Conservation (phyloP, 1,284 basidiomycete species). For the Uromyces viciae-fabae region DNA sequence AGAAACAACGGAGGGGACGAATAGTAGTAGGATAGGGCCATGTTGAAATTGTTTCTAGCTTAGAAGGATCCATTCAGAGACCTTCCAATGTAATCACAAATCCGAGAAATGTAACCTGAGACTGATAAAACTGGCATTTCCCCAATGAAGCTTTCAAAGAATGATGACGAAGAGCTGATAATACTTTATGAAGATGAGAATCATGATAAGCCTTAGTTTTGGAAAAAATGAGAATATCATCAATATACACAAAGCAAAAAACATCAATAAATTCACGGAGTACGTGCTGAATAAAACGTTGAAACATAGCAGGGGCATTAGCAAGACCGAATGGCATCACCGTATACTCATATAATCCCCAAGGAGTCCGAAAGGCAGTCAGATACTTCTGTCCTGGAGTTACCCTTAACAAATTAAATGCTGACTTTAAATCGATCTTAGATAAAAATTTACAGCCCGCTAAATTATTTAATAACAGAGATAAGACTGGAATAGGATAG, state of each 20-base stretch:
- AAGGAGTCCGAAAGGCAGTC: slow-evolving; percentile 17
- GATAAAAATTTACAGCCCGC: slow-evolving; percentile 4
- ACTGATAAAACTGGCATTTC: slow-evolving; percentile 25
- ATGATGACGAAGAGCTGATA: not conserved
- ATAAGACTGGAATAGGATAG: not conserved
- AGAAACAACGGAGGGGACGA: not conserved
- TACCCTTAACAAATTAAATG: slow-evolving; percentile 53
- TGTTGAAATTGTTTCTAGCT: not conserved
- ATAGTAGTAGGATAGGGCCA: not conserved
- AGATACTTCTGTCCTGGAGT: slow-evolving; percentile 44
- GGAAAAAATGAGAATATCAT: slow-evolving; percentile 38
- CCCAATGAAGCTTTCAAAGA: not conserved
- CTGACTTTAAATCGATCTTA: slow-evolving; percentile 53
- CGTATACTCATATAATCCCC: slow-evolving; percentile 10
- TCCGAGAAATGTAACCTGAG: slow-evolving; percentile 3
- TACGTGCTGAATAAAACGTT: slow-evolving; percentile 22
- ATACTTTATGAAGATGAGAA: not conserved
- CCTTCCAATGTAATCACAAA: slow-evolving; percentile 9
- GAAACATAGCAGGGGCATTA: slow-evolving; percentile 48
- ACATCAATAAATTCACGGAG: slow-evolving; percentile 19
- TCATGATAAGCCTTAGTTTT: not conserved
- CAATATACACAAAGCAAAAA: slow-evolving; percentile 29
- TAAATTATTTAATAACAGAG: slow-evolving; percentile 3
- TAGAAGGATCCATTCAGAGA: slow-evolving; percentile 14
- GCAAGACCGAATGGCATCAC: slow-evolving; percentile 29